Evolutionary conservation across 805 yeast species (phyloP).

Genomic region (Nakazawaea holstii): DNA sequence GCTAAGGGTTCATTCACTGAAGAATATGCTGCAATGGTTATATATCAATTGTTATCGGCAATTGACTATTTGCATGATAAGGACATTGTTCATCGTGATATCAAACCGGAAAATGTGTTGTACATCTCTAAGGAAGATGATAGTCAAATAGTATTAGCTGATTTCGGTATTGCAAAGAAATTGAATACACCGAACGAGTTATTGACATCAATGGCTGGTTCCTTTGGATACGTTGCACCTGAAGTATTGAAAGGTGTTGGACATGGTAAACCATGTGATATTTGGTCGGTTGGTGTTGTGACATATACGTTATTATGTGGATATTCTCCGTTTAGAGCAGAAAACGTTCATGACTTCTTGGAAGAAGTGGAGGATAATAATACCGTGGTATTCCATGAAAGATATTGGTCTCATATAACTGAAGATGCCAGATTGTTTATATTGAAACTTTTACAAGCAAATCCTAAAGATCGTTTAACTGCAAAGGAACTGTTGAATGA

Average conservation of each 20-base stretch:
- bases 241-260: conserved; percentile 80
- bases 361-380: conserved; percentile 69
- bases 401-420: conserved; percentile 81
- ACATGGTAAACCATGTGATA: conserved; percentile 93
- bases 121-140: conserved; percentile 57
- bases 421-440: conserved; percentile 79
- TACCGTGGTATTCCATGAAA: conserved; percentile 80
- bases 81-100: conserved; percentile 88
- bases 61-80: conserved; percentile 67
- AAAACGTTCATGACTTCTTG: conserved; percentile 73
- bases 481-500: conserved; percentile 59
- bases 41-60: conserved; percentile 73
- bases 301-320: conserved; percentile 89
- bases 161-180: conserved; percentile 91
- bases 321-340: conserved; percentile 86
- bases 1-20: conserved; percentile 83
- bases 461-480: conserved; percentile 66
- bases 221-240: conserved; percentile 96
- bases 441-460: conserved; percentile 58
- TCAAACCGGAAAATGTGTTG: conserved; percentile 90
- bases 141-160: conserved; percentile 82
- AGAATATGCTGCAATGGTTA: conserved; percentile 72
- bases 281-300: conserved; percentile 94
- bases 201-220: conserved; percentile 61
- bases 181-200: conserved; percentile 55